These are phyloP conservation scores for Athelia sp. DNA, from an alignment of 1,284 basidiomycete species.

Conservation along the genomic window DNA sequence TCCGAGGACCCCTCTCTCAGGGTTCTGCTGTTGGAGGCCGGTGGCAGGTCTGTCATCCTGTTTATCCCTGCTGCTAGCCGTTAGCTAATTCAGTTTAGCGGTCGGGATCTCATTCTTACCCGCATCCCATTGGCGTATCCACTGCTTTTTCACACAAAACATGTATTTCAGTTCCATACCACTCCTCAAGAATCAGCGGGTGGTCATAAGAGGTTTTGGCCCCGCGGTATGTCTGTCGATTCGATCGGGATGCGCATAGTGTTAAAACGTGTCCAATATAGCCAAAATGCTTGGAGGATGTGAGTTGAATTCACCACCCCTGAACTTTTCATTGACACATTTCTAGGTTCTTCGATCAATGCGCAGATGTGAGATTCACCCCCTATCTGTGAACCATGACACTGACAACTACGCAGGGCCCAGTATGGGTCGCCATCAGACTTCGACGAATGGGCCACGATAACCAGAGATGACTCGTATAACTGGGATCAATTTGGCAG, in stretches of 20 bases:
- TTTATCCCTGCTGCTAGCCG: conserved; percentile 3
- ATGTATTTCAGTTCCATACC: conserved; percentile 51
- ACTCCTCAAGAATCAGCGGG: conserved; percentile 47
- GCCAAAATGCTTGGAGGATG: conserved; percentile 68
- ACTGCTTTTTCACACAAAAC: conserved; percentile 34
- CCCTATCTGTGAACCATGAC: neutral
- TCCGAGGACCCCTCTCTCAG: conserved; percentile 52
- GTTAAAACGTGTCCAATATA: conserved; percentile 24
- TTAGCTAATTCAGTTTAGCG: conserved; percentile 20
- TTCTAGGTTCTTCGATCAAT: conserved; percentile 57
- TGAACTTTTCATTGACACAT: neutral
- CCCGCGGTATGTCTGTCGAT: conserved; percentile 51
- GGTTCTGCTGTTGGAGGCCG: conserved; percentile 63
- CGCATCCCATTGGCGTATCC: conserved; percentile 37
- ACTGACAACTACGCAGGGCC: conserved; percentile 37
- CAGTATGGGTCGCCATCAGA: conserved; percentile 66
- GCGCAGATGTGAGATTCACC: conserved; percentile 48
- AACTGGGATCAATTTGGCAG: conserved; percentile 54
- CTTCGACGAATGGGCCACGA: conserved; percentile 63
- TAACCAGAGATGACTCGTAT: conserved; percentile 57
- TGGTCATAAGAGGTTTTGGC: conserved; percentile 48
- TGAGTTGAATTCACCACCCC: conserved; percentile 25
- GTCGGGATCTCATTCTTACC: conserved; percentile 29
- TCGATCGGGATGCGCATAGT: too few relatives aligned
- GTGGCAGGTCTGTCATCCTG: conserved; percentile 41